Conservation (phyloP, 164 flowering plant species). For the Piper longum region DNA sequence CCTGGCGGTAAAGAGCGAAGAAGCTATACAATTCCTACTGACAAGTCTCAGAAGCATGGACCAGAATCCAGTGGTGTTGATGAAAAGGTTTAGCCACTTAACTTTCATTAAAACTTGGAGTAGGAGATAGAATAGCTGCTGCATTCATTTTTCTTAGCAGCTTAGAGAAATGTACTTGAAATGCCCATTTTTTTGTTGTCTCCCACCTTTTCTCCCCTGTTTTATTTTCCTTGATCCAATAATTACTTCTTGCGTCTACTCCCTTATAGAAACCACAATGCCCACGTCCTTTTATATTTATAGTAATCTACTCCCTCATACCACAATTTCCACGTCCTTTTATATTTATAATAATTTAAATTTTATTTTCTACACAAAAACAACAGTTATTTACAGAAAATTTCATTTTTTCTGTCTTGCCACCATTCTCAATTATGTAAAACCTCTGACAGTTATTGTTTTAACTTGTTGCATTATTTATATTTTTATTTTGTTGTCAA, state of each 20-base stretch:
- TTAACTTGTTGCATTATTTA: neutral
- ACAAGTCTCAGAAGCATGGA: slow-evolving; percentile 26
- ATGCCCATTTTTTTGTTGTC: slow-evolving; percentile 4
- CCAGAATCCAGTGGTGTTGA: slow-evolving; percentile 28
- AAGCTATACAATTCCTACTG: slow-evolving; percentile 22
- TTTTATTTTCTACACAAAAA: too few species aligned
- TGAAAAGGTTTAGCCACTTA: slow-evolving; percentile 28
- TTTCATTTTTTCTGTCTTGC: neutral
- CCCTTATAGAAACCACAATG: neutral
- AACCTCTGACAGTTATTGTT: neutral
- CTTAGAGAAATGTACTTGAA: slow-evolving; percentile 4
- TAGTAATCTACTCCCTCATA: neutral
- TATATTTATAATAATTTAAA: neutral
- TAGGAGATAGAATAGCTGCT: slow-evolving; percentile 2
- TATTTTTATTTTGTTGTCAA: neutral
- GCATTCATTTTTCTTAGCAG: slow-evolving; percentile 7
- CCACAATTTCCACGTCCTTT: neutral
- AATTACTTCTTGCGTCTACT: neutral
- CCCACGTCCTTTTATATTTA: neutral
- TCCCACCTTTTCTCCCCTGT: slow-evolving; percentile 1
- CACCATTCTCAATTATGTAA: neutral
- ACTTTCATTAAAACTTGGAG: neutral
- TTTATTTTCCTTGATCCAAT: neutral
- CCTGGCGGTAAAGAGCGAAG: slow-evolving; percentile 81
- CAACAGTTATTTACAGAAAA: neutral